Evolutionary conservation across 2,329 filamentous ascomycete genomes (phyloP).

Genomic region (Phaeomoniella chlamydospora): DNA sequence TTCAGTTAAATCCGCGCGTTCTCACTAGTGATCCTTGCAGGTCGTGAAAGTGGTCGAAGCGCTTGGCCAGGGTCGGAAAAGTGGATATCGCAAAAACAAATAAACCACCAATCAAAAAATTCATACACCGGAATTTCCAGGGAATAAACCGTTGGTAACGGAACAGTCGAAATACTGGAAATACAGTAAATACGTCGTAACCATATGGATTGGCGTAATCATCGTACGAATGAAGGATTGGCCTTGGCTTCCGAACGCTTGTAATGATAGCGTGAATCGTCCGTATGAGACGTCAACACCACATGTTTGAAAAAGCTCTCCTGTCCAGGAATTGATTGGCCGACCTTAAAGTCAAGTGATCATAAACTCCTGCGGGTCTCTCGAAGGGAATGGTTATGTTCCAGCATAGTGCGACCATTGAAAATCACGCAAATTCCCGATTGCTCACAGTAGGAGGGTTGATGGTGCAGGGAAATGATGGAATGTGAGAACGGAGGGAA

Average conservation of each 20-base stretch:
- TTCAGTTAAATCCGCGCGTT: neutral
- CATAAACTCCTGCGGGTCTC: constrained; percentile 39
- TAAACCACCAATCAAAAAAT: neutral
- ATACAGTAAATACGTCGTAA: neutral
- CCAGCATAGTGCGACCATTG: neutral
- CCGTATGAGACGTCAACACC: no score
- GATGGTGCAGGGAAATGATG: no score
- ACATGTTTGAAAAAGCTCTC: no score
- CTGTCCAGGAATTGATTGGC: neutral
- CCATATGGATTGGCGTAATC: no score
- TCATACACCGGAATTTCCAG: neutral
- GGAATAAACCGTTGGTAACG: neutral
- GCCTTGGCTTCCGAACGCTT: no score
- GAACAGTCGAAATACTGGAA: no score
- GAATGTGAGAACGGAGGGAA: constrained; percentile 4
- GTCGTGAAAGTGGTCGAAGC: neutral
- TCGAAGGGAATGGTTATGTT: constrained; percentile 5
- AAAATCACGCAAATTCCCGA: no score
- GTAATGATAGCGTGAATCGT: no score
- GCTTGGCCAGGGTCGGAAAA: neutral
- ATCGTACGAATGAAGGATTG: no score
- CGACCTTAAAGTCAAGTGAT: constrained; percentile 44
- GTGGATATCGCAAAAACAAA: no score
- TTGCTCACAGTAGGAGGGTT: no score
- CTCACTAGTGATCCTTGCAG: neutral